Evolutionary conservation across 2,329 filamentous ascomycete genomes (phyloP).

Genomic region (Colletotrichum sojae): DNA sequence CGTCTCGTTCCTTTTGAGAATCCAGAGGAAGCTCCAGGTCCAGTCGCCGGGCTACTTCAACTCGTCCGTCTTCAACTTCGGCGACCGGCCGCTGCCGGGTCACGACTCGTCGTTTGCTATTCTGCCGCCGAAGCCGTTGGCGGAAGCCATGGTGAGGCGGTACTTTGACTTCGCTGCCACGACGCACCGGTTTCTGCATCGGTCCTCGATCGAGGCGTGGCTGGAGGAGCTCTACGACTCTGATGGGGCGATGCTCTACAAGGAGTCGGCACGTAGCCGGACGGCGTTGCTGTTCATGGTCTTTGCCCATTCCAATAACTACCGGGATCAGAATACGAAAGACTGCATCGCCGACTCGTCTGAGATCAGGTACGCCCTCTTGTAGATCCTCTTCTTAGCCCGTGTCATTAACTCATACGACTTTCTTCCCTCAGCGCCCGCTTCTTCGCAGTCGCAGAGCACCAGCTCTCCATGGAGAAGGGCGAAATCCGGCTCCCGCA

Average conservation of each 20-base stretch:
- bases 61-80: conserved; percentile 63
- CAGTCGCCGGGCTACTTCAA: conserved; percentile 55
- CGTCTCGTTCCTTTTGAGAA: conserved; percentile 46
- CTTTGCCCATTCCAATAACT: conserved; percentile 63
- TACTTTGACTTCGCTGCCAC: conserved; percentile 71
- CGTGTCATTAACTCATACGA: too few species aligned
- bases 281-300: conserved; percentile 65
- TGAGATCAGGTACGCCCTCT: not conserved
- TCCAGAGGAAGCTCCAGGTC: conserved; percentile 57
- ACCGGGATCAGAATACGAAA: conserved; percentile 47
- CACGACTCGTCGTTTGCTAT: conserved; percentile 54
- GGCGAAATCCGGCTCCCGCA: conserved; percentile 55
- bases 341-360: conserved; percentile 38
- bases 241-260: conserved; percentile 46
- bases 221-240: conserved; percentile 57
- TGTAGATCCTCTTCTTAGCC: too few species aligned
- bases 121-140: conserved; percentile 55
- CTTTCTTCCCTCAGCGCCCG: conserved; percentile 42
- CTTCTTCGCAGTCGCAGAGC: conserved; percentile 52
- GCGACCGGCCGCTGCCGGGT: conserved; percentile 63
- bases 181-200: conserved; percentile 68
- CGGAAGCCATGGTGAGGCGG: conserved; percentile 56
- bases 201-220: conserved; percentile 64
- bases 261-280: conserved; percentile 44
- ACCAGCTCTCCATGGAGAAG: conserved; percentile 54